Evolutionary conservation across 2,329 filamentous ascomycete species (phyloP).

Genomic region (Arthrobotrys megalospora): DNA sequence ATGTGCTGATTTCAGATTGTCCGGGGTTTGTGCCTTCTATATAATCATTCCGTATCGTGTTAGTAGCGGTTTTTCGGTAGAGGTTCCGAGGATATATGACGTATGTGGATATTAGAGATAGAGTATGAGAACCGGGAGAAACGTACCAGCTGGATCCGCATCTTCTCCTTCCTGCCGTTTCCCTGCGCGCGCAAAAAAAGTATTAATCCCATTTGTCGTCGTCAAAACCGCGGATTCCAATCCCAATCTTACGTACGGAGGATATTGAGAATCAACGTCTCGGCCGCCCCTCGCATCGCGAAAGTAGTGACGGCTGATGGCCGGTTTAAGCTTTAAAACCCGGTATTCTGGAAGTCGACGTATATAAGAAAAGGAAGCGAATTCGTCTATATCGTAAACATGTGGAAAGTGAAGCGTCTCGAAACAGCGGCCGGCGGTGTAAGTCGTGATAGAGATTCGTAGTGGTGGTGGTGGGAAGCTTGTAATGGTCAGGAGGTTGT

Average conservation of each 20-base stretch:
- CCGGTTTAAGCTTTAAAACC: neutral
- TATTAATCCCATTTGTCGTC: neutral
- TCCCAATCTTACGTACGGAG: constrained; percentile 43
- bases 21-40: constrained; percentile 81
- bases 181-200: constrained; percentile 15
- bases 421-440: neutral
- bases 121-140: neutral
- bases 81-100: constrained; percentile 21
- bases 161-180: constrained; percentile 59
- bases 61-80: neutral
- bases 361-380: neutral
- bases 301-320: constrained; percentile 6
- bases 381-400: constrained; percentile 13
- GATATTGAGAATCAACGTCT: constrained; percentile 49
- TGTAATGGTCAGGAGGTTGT: constrained; percentile 29
- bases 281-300: constrained; percentile 52
- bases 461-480: constrained; percentile 2
- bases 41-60: neutral
- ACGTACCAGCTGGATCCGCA: constrained; percentile 45
- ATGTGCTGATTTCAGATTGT: constrained; percentile 93
- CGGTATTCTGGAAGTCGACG: neutral
- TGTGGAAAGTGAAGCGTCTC: neutral
- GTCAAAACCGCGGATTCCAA: neutral
- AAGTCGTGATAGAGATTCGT: neutral
- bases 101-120: constrained; percentile 21